A percentile compares a stretch with the other conserved stretches of the same genome.
Conservation (phyloP, 2,329 filamentous ascomycete genomes). For the Teratosphaeria destructans region DNA sequence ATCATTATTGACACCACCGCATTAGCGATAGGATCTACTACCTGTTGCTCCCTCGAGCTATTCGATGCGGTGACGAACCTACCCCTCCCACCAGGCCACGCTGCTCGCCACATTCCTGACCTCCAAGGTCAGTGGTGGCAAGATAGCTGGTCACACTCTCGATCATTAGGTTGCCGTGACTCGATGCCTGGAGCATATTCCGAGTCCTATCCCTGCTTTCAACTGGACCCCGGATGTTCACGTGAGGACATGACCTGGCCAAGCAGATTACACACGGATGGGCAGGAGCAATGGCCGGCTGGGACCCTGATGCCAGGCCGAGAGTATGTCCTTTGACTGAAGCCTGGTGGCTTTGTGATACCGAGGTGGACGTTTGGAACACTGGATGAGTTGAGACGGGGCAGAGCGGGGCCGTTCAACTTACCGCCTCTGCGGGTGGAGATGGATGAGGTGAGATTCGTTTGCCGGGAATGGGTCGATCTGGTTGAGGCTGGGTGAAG, state of each 20-base stretch:
- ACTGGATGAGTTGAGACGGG: background rate
- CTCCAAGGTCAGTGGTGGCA: background rate
- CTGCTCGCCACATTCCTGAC: background rate
- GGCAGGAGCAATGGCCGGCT: background rate
- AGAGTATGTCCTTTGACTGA: background rate
- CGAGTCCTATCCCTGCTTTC: background rate
- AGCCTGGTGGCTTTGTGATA: background rate
- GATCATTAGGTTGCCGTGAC: background rate
- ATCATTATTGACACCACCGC: background rate
- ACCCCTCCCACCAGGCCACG: background rate
- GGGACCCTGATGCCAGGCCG: background rate
- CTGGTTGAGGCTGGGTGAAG: background rate
- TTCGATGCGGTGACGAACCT: background rate
- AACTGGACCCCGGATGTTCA: background rate
- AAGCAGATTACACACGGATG: background rate
- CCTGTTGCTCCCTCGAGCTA: background rate
- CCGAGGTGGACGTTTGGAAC: background rate
- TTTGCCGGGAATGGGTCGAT: background rate
- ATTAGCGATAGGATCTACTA: background rate
- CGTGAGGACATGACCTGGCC: background rate
- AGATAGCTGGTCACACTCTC: background rate
- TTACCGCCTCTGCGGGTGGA: background rate
- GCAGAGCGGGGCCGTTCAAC: background rate
- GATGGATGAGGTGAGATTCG: background rate
- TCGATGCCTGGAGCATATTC: background rate